Conservation (phyloP, 2,329 filamentous ascomycete genomes). For the Endothia cerciana region DNA sequence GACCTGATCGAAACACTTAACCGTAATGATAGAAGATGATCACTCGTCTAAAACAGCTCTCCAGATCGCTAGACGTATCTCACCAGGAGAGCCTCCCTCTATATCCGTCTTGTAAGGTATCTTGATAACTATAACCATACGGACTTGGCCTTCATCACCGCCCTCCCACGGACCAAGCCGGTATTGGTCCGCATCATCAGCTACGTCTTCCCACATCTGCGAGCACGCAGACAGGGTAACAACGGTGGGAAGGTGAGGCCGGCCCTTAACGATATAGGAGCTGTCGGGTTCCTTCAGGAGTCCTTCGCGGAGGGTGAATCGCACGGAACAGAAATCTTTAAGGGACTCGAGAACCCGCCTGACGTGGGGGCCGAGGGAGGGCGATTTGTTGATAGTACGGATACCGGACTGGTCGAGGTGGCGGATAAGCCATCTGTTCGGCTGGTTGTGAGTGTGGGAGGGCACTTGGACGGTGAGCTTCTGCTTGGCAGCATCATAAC, state of each 20-base stretch:
- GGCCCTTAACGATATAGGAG: neutral
- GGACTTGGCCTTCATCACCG: neutral
- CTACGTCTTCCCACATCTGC: neutral
- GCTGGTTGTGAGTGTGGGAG: no score
- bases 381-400: neutral
- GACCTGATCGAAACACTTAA: neutral
- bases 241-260: neutral
- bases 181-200: neutral
- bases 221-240: neutral
- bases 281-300: neutral
- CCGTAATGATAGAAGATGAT: neutral
- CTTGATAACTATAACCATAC: neutral
- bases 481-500: no score
- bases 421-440: no score
- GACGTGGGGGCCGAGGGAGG: neutral
- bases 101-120: neutral
- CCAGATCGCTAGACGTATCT: neutral
- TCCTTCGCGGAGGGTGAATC: neutral
- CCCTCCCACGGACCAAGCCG: neutral
- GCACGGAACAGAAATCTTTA: neutral
- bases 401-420: no score
- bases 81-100: neutral
- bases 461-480: no score
- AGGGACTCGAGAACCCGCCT: neutral
- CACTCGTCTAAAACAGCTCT: neutral